A percentile compares a stretch with the other conserved stretches of the same genome.
These are phyloP conservation scores for Annulohypoxylon maeteangense DNA, from an alignment of 495 filamentous ascomycete genomes.

Conservation along the genomic window DNA sequence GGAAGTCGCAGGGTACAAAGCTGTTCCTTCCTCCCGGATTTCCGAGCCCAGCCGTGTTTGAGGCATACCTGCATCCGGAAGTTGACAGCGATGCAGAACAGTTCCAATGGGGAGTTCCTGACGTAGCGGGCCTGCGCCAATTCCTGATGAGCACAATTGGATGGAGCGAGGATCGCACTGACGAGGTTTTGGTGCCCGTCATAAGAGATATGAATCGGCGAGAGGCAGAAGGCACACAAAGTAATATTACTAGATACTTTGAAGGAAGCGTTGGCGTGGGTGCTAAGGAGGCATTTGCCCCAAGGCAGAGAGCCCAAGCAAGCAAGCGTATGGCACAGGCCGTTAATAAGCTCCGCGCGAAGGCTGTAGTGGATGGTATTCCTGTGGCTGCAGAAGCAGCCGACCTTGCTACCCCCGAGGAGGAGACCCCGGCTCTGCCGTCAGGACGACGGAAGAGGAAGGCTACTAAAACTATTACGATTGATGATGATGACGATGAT, in stretches of 20 bases:
- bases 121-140: slow-evolving; percentile 82
- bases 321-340: slow-evolving; percentile 88
- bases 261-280: slow-evolving; percentile 54
- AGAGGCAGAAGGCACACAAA: slow-evolving; percentile 88
- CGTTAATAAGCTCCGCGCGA: slow-evolving; percentile 70
- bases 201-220: slow-evolving; percentile 92
- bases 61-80: slow-evolving; percentile 85
- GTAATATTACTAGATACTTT: slow-evolving; percentile 94
- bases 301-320: slow-evolving; percentile 70
- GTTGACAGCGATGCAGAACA: slow-evolving; percentile 79
- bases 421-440: slow-evolving; percentile 22
- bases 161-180: slow-evolving; percentile 89
- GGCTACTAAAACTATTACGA: slow-evolving; percentile 30
- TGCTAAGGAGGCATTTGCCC: slow-evolving; percentile 77
- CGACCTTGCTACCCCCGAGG: slow-evolving; percentile 27
- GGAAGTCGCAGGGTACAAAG: slow-evolving; percentile 75
- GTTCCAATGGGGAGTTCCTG: slow-evolving; percentile 96
- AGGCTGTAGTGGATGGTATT: slow-evolving; percentile 35
- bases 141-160: slow-evolving; percentile 95
- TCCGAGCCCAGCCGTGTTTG: slow-evolving; percentile 76
- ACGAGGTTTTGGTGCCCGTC: slow-evolving; percentile 94
- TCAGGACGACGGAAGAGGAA: slow-evolving; percentile 39
- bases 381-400: neutral
- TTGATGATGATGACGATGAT: slow-evolving; percentile 43
- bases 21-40: slow-evolving; percentile 85